Evolutionary conservation across 257 asterid species (phyloP).

Genomic region (Solanum ahanhuiri): DNA sequence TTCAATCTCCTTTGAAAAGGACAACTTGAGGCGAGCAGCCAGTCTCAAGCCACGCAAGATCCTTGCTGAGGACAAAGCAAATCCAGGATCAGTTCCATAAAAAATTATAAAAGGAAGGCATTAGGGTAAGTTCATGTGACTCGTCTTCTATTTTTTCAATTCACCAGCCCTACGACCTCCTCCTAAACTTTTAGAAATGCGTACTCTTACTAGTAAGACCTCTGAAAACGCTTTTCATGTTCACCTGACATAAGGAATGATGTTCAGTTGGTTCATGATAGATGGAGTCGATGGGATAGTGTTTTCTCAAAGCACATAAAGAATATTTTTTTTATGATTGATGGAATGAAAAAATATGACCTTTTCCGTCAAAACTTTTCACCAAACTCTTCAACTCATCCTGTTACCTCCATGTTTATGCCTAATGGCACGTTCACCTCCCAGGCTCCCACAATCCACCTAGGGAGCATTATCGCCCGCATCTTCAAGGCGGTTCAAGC

Average conservation of each 20-base stretch:
- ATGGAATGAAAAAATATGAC: neutral
- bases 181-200: neutral
- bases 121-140: neutral
- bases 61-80: slow-evolving; percentile 48
- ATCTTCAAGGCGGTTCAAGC: too few relatives aligned
- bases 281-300: neutral
- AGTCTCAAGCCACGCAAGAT: slow-evolving; percentile 91
- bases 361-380: neutral
- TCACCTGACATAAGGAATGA: neutral
- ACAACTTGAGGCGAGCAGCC: slow-evolving; percentile 82
- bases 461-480: neutral
- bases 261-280: neutral
- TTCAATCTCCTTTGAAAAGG: slow-evolving; percentile 66
- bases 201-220: neutral
- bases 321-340: neutral
- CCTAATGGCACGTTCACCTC: neutral
- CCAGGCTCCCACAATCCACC: neutral
- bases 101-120: neutral
- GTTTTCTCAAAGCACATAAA: neutral
- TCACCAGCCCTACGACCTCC: neutral
- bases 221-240: neutral
- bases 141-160: neutral
- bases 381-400: neutral
- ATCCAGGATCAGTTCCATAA: neutral
- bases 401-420: neutral